Evolutionary conservation across 768 basidiomycete genomes (phyloP).

Genomic region (Harrya chromipes): DNA sequence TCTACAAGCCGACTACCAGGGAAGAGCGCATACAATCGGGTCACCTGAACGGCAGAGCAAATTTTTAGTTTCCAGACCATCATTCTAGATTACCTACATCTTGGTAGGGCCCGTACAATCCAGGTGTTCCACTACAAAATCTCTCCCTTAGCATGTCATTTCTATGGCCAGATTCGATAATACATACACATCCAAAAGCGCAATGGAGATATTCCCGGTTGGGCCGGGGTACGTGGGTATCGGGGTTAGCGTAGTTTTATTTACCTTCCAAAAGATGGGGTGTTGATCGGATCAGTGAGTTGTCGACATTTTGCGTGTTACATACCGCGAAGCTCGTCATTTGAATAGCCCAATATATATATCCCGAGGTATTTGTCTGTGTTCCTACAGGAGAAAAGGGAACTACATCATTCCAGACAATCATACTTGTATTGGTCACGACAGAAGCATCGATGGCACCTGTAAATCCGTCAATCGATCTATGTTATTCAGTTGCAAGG

Average conservation of each 20-base stretch:
- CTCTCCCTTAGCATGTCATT: conserved; percentile 1
- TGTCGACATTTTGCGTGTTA: no score
- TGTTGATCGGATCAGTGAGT: no score
- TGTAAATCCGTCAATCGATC: conserved; percentile 25
- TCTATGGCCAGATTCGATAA: neutral
- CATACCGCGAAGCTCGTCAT: conserved; percentile 52
- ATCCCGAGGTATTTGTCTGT: conserved; percentile 60
- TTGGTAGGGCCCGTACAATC: conserved; percentile 74
- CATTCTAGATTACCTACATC: conserved; percentile 48
- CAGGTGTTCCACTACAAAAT: conserved; percentile 55
- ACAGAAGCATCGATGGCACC: conserved; percentile 76
- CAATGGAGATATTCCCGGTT: conserved; percentile 55
- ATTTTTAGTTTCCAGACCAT: neutral
- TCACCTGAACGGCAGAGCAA: conserved; percentile 46
- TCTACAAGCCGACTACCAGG: conserved; percentile 68
- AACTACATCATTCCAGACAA: conserved; percentile 73
- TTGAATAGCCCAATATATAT: conserved; percentile 73
- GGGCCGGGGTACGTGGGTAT: conserved; percentile 61
- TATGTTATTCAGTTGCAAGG: neutral
- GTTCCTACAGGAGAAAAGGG: conserved; percentile 65
- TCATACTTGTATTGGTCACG: conserved; percentile 54
- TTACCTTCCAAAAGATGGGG: conserved; percentile 48
- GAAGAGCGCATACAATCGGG: conserved; percentile 58
- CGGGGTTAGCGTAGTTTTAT: conserved; percentile 49
- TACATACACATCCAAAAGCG: conserved; percentile 71